Evolutionary conservation across 2,329 filamentous ascomycete species (phyloP), one percentile per base, ranked within the genome.

Genomic region (Colletotrichum echinochloae): DNA sequence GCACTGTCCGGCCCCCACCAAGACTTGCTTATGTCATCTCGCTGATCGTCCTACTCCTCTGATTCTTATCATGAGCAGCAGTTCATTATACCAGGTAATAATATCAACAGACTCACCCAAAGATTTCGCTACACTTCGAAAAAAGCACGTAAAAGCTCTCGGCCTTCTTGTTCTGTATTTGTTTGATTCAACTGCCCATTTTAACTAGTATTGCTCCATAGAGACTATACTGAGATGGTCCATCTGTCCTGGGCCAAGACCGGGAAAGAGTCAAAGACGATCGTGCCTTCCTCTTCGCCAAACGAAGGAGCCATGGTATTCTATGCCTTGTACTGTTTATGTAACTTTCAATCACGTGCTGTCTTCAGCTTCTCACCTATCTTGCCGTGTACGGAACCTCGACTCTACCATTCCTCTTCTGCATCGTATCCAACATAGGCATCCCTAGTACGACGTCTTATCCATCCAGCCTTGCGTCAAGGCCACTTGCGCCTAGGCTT

Each of bases 21-120:
- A 14, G 14, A 0, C 1, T 2, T 33, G 62, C 46, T 70, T 70
- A 70, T 62, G 67, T 70, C 67, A 69, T 46, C 63, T 20, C 3
- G 20, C n/a, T 18, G 26, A 18, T 23, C 5, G 1, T 33, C 20
- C 33, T n/a, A n/a, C 28, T n/a, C n/a, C 14, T 20, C 5, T 6
- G 18, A n/a, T 52, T 49, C 46, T 39, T 28, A 14, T 55, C 18
- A 37, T 48, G 44, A 48, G 12, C 44, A 48, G 9, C 44, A 37
- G n/a, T n/a, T n/a, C n/a, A n/a, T n/a, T n/a, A n/a, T n/a, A n/a
- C n/a, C n/a, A n/a, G n/a, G n/a, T n/a, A n/a, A n/a, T n/a, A n/a
- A n/a, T n/a, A n/a, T n/a, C n/a, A n/a, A n/a, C n/a, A n/a, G n/a
- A n/a, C n/a, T n/a, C n/a, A n/a, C n/a, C n/a, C n/a, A n/a, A n/a